phyloP scores from a whole-genome alignment of 2,329 filamentous ascomycete species.

The Daldinia sp. region DNA sequence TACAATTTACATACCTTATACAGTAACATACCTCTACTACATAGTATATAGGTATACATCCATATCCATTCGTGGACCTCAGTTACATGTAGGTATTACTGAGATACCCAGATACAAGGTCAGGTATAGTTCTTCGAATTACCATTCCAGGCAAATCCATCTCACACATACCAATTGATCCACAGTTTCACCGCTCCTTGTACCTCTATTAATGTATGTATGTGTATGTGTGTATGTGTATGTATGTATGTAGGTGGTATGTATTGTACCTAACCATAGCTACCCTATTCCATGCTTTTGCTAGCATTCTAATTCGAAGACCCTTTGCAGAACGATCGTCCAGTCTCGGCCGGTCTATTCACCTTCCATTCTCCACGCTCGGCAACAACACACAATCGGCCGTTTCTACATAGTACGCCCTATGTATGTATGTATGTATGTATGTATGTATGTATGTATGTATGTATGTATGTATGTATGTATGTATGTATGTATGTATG shows the following conservation, averaged over 20 bases:
- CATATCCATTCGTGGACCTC: too few species aligned
- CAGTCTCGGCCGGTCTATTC: slow-evolving; percentile 48
- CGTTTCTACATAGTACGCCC: slow-evolving; percentile 12
- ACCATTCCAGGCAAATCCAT: slow-evolving; percentile 27
- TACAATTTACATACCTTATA: background rate
- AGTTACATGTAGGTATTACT: background rate
- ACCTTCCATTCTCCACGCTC: slow-evolving; percentile 39
- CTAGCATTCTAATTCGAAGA: slow-evolving; percentile 33
- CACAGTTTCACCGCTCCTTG: slow-evolving; percentile 46
- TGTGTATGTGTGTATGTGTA: background rate
- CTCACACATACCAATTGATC: slow-evolving; percentile 40
- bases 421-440: too few species aligned
- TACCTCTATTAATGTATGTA: slow-evolving; percentile 23
- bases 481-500: too few species aligned
- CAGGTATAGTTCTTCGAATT: slow-evolving; percentile 12
- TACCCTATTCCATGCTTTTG: slow-evolving; percentile 13
- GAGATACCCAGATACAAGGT: background rate
- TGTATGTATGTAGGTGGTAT: background rate
- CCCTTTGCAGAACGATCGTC: slow-evolving; percentile 43
- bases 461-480: too few species aligned
- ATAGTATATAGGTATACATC: too few species aligned
- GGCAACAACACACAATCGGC: slow-evolving; percentile 19
- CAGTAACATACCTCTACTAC: background rate
- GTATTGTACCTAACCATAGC: background rate
- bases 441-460: too few species aligned